Evolutionary conservation across 164 flowering plant species (phyloP).

Genomic region (Kalanchoe fedtschenkoi): DNA sequence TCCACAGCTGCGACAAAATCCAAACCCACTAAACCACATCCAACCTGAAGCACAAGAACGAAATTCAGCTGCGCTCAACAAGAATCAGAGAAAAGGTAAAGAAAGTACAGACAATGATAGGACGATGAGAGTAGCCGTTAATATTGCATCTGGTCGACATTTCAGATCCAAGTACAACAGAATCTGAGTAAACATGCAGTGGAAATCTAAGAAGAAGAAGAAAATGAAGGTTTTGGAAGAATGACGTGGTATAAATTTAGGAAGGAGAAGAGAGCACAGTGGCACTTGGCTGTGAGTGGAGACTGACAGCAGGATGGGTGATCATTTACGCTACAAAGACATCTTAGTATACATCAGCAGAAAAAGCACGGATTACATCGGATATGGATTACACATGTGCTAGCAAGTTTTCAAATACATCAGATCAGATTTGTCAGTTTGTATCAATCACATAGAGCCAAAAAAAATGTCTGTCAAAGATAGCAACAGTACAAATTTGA

Average conservation of each 20-base stretch:
- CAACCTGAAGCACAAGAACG: slow-evolving; percentile 28
- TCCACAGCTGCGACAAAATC: slow-evolving; percentile 73
- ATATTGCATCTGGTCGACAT: not conserved
- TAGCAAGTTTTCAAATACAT: no score
- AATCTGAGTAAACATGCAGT: not conserved
- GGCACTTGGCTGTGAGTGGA: not conserved
- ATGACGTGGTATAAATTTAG: not conserved
- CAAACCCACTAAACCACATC: slow-evolving; percentile 37
- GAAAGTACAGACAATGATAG: not conserved
- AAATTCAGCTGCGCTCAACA: not conserved
- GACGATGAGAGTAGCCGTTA: not conserved
- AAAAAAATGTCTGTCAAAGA: no score
- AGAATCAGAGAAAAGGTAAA: not conserved
- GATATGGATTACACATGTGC: no score
- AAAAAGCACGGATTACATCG: no score
- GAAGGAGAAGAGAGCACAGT: not conserved
- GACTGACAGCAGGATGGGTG: not conserved
- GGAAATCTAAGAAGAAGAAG: no score
- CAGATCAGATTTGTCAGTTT: no score
- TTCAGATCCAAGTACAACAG: not conserved
- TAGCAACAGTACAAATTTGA: no score
- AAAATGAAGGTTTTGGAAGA: no score
- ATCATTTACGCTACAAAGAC: not conserved
- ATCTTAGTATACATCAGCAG: not conserved
- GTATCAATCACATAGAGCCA: no score